Conservation (phyloP, 2,329 filamentous ascomycete genomes). For the Cercospora zeae-maydis region DNA sequence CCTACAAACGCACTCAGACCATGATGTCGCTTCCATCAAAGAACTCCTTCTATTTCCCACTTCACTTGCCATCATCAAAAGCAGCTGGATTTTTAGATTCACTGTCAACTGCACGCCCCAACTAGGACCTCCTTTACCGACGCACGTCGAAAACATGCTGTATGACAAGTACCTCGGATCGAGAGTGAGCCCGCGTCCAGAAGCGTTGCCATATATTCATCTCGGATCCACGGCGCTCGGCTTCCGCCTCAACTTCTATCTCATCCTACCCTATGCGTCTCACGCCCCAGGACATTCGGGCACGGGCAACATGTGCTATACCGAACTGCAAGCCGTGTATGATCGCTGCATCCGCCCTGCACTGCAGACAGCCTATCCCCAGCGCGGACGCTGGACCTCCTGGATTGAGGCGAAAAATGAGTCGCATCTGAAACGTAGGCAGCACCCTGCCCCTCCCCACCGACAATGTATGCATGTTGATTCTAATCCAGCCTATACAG, state of each 20-base stretch:
- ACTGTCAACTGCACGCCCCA: constrained; percentile 24
- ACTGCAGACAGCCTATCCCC: constrained; percentile 19
- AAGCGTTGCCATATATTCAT: constrained; percentile 23
- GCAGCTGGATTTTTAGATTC: constrained; percentile 24
- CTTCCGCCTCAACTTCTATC: constrained; percentile 25
- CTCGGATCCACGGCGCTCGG: constrained; percentile 23
- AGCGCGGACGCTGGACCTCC: constrained; percentile 15
- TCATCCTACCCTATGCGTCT: constrained; percentile 19
- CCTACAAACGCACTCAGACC: constrained; percentile 19
- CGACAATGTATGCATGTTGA: not conserved
- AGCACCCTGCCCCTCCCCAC: not conserved
- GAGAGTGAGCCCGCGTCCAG: constrained; percentile 14
- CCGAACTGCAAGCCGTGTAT: constrained; percentile 19
- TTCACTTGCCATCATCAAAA: constrained; percentile 22
- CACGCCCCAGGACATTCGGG: constrained; percentile 8
- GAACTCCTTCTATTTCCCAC: constrained; percentile 20
- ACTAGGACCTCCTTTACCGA: constrained; percentile 20
- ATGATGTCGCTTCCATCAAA: constrained; percentile 22
- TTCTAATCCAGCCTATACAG: constrained; percentile 2
- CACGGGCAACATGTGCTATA: constrained; percentile 16
- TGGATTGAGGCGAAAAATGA: constrained; percentile 27
- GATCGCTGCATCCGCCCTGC: constrained; percentile 20
- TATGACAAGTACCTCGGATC: constrained; percentile 21
- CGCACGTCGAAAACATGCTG: constrained; percentile 18
- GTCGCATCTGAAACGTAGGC: constrained; percentile 19